Evolutionary conservation across 345 rosid genomes (phyloP).

Genomic region (Carallia brachiata): DNA sequence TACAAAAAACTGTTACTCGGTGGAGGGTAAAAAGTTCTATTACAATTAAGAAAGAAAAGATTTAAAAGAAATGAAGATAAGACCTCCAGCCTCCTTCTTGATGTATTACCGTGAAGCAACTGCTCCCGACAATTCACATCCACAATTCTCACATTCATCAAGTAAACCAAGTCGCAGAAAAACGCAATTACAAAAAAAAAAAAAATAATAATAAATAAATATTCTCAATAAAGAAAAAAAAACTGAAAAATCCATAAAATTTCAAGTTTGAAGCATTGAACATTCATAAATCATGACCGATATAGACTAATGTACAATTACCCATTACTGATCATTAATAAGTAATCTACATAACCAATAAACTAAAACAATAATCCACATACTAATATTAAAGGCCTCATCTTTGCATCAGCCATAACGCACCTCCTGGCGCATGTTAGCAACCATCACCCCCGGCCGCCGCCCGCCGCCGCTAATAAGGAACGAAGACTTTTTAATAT

Average conservation of each 20-base stretch:
- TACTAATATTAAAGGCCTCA: not conserved
- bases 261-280: not conserved
- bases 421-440: conserved; percentile 27
- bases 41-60: not conserved
- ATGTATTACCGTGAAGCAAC: too few species aligned
- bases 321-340: not conserved
- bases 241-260: not conserved
- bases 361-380: not conserved
- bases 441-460: conserved; percentile 3
- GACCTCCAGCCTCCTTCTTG: too few species aligned
- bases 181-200: not conserved
- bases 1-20: too few species aligned
- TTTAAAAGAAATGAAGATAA: too few species aligned
- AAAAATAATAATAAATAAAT: not conserved
- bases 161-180: not conserved
- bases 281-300: not conserved
- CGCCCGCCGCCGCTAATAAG: not conserved
- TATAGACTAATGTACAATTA: conserved; percentile 22
- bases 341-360: conserved; percentile 12
- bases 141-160: not conserved
- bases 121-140: not conserved
- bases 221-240: not conserved
- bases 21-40: not conserved
- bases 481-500: too few species aligned
- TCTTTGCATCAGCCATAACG: conserved; percentile 10